phyloP scores from a whole-genome alignment of 2,329 filamentous ascomycete genomes.

The Sodiomyces alkalinus region DNA sequence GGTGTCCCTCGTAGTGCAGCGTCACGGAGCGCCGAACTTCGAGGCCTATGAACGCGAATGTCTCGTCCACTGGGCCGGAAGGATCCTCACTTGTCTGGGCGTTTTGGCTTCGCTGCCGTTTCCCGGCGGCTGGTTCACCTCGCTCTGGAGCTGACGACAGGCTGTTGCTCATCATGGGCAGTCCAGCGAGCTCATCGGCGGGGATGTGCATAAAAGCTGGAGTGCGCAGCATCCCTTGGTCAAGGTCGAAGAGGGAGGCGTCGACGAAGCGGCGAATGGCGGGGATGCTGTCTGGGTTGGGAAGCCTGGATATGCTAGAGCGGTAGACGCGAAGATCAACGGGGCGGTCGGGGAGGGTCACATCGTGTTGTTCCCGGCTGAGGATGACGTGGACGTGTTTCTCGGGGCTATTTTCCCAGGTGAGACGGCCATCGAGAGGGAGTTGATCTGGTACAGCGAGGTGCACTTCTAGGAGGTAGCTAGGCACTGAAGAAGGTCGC shows the following conservation, averaged over 20 bases:
- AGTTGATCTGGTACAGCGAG: slow-evolving; percentile 5
- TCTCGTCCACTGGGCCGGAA: slow-evolving; percentile 8
- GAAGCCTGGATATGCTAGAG: slow-evolving; percentile 14
- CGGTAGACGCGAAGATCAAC: slow-evolving; percentile 34
- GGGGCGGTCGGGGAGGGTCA: slow-evolving; percentile 27
- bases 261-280: slow-evolving; percentile 27
- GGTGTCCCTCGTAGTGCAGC: slow-evolving; percentile 25
- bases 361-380: slow-evolving; percentile 21
- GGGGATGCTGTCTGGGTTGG: slow-evolving; percentile 9
- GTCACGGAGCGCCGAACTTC: slow-evolving; percentile 34
- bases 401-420: slow-evolving; percentile 9
- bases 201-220: slow-evolving; percentile 20
- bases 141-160: slow-evolving; percentile 1
- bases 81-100: slow-evolving; percentile 8
- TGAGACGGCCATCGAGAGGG: slow-evolving; percentile 4
- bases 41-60: slow-evolving; percentile 27
- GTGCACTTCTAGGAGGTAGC: slow-evolving; percentile 7
- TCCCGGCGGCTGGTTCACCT: background rate
- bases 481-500: background rate
- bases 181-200: slow-evolving; percentile 8
- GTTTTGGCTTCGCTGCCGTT: background rate
- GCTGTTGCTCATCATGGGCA: background rate
- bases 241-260: slow-evolving; percentile 28
- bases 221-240: slow-evolving; percentile 23
- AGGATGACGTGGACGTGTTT: slow-evolving; percentile 22